phyloP scores from a whole-genome alignment of 495 filamentous ascomycete species.

The Aspergillus incahuasiensis region DNA sequence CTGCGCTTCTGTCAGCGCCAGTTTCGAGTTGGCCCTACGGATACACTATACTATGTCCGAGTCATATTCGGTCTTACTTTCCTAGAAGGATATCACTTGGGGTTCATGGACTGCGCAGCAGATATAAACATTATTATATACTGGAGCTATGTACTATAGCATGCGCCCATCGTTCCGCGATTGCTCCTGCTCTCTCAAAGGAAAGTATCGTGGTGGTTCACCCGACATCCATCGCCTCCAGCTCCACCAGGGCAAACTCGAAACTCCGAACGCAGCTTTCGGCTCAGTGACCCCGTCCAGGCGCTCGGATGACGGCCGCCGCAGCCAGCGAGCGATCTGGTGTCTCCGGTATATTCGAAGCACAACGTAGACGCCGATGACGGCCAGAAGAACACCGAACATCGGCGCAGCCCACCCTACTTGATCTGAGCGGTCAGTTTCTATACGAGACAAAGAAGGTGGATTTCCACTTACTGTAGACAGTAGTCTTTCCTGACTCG shows the following conservation, averaged over 20 bases:
- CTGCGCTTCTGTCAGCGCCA: neutral
- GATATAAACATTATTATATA: neutral
- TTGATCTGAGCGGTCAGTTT: slow-evolving; percentile 6
- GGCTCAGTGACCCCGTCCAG: slow-evolving; percentile 20
- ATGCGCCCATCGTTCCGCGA: neutral
- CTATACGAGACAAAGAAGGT: neutral
- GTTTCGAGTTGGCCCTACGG: too few relatives aligned
- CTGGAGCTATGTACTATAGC: neutral
- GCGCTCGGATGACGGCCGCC: slow-evolving; percentile 22
- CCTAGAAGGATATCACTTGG: neutral
- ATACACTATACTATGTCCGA: neutral
- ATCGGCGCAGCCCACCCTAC: slow-evolving; percentile 14
- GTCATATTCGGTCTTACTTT: neutral
- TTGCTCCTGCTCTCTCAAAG: slow-evolving; percentile 24
- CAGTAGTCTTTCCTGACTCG: neutral
- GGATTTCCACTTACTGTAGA: slow-evolving; percentile 7
- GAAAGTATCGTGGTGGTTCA: slow-evolving; percentile 26
- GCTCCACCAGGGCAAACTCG: slow-evolving; percentile 33
- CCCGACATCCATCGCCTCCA: slow-evolving; percentile 28
- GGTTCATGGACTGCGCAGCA: neutral
- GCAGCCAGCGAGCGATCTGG: neutral
- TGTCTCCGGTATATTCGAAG: slow-evolving; percentile 14
- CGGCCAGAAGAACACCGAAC: slow-evolving; percentile 8
- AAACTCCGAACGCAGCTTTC: slow-evolving; percentile 8
- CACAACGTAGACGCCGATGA: slow-evolving; percentile 10